Evolutionary conservation across 331 rosid genomes (phyloP).

Genomic region (Spiraea crenata): DNA sequence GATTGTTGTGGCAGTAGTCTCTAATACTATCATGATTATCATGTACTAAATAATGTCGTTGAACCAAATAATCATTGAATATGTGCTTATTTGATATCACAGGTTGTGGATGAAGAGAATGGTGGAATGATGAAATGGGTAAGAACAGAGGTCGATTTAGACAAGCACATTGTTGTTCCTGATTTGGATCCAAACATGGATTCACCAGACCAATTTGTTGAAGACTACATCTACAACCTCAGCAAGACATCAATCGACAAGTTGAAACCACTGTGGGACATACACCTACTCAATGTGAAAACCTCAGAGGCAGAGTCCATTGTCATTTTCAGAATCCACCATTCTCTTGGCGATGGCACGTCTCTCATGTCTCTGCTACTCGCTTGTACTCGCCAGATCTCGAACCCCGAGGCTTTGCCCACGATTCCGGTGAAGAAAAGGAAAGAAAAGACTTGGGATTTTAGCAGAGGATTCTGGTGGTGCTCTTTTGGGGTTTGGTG

Average conservation of each 20-base stretch:
- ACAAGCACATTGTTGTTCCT: constrained; percentile 28
- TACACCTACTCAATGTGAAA: constrained; percentile 33
- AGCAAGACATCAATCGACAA: constrained; percentile 27
- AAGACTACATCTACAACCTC: constrained; percentile 28
- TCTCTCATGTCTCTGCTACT: constrained; percentile 39
- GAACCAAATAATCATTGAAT: too few species aligned
- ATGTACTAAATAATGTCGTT: too few species aligned
- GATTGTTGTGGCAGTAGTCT: too few species aligned
- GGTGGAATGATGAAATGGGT: constrained; percentile 10
- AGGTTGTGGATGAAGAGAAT: constrained; percentile 17
- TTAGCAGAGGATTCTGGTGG: constrained; percentile 10
- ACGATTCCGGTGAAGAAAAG: constrained; percentile 20
- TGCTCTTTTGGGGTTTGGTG: constrained; percentile 19
- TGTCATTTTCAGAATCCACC: constrained; percentile 33
- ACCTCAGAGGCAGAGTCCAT: constrained; percentile 28
- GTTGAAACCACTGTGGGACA: constrained; percentile 32
- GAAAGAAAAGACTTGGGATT: background rate
- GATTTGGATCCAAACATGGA: constrained; percentile 6
- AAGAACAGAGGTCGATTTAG: constrained; percentile 16
- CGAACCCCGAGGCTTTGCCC: constrained; percentile 32
- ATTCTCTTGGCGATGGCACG: constrained; percentile 41
- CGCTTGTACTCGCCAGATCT: constrained; percentile 30
- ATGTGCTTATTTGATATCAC: background rate
- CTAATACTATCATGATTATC: too few species aligned
- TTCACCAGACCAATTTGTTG: constrained; percentile 26